These are phyloP conservation scores for Suhomyces kilbournensis DNA, from an alignment of 805 yeast species.

Conservation along the genomic window DNA sequence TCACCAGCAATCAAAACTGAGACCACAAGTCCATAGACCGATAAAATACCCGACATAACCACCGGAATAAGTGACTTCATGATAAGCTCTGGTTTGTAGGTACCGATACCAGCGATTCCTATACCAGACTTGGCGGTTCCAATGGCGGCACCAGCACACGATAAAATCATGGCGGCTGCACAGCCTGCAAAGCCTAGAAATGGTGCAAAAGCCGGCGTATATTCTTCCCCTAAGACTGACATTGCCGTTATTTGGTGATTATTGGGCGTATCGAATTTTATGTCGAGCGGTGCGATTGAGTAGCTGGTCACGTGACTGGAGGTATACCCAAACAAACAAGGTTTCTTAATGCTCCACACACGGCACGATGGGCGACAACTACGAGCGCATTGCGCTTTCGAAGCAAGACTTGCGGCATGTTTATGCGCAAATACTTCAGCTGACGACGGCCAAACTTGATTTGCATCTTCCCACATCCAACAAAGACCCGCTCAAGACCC, in stretches of 20 bases:
- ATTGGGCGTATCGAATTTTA: neutral
- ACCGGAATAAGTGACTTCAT: conserved; percentile 97
- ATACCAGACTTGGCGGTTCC: conserved; percentile 98
- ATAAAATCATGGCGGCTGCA: conserved; percentile 84
- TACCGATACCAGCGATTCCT: conserved; percentile 97
- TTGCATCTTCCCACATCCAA: conserved; percentile 45
- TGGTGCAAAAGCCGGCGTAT: conserved; percentile 90
- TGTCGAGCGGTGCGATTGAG: neutral
- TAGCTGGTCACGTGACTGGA: neutral
- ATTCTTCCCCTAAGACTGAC: conserved; percentile 46
- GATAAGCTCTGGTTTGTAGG: conserved; percentile 93
- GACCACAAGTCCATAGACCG: conserved; percentile 96
- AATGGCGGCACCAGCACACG: conserved; percentile 97
- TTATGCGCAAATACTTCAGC: conserved; percentile 40
- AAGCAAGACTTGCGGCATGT: conserved; percentile 52
- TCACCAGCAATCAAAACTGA: conserved; percentile 94
- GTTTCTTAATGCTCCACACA: neutral
- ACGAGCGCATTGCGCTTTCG: conserved; percentile 47
- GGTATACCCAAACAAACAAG: neutral
- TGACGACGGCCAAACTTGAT: conserved; percentile 45
- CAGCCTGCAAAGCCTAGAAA: conserved; percentile 98
- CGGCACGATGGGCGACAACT: conserved; percentile 9
- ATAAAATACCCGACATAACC: conserved; percentile 95
- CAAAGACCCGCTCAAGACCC: conserved; percentile 39
- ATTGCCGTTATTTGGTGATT: neutral